Evolutionary conservation across 2,329 filamentous ascomycete species (phyloP).

Genomic region (Lasiodiplodia theobromae): DNA sequence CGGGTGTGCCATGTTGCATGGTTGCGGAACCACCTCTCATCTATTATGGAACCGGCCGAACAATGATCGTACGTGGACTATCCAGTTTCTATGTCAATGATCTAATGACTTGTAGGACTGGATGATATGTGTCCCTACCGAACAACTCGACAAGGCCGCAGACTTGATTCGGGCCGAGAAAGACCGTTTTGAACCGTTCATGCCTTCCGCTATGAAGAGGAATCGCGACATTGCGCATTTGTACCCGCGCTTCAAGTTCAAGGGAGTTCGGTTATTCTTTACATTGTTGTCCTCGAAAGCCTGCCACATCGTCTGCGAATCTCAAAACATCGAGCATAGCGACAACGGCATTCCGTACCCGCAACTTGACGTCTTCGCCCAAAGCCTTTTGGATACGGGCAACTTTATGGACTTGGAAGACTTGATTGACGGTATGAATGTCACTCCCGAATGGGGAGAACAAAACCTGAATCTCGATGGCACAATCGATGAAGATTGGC

Average conservation of each 20-base stretch:
- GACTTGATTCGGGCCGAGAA: background rate
- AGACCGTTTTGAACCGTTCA: background rate
- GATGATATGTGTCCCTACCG: background rate
- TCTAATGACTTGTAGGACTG: background rate
- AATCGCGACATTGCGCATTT: background rate
- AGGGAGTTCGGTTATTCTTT: background rate
- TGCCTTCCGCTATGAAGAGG: background rate
- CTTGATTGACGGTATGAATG: conserved; percentile 37
- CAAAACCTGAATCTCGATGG: conserved; percentile 36
- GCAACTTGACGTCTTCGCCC: conserved; percentile 10
- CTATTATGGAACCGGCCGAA: background rate
- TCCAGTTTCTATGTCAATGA: background rate
- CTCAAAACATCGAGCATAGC: background rate
- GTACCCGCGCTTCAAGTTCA: background rate
- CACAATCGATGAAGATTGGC: conserved; percentile 32
- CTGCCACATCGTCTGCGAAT: background rate
- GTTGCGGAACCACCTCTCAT: background rate
- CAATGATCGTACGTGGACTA: background rate
- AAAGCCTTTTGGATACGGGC: conserved; percentile 36
- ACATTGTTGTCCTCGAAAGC: background rate
- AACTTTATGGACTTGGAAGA: conserved; percentile 33
- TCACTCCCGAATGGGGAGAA: conserved; percentile 33
- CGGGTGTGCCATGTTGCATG: background rate
- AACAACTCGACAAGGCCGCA: background rate
- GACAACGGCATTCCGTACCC: conserved; percentile 1